These are phyloP conservation scores for Penicillium corylophilum DNA, from an alignment of 2,329 filamentous ascomycete species.

Conservation along the genomic window DNA sequence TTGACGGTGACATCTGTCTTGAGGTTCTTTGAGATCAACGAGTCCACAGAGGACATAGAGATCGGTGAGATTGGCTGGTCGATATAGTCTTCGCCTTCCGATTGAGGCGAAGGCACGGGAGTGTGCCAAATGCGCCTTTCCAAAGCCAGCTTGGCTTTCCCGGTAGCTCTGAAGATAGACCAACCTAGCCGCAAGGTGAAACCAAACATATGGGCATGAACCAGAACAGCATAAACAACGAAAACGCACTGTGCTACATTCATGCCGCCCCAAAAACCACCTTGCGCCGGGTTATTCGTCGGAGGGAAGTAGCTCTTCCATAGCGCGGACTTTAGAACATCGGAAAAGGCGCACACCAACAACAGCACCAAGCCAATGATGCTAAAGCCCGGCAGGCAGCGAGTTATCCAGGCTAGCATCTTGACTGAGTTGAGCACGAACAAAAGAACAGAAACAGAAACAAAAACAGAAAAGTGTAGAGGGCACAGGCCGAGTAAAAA, in stretches of 20 bases:
- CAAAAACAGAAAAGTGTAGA: background rate
- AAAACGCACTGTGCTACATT: constrained; percentile 45
- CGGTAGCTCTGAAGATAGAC: constrained; percentile 47
- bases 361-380: constrained; percentile 24
- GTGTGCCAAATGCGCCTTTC: constrained; percentile 13
- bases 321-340: constrained; percentile 12
- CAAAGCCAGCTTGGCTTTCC: constrained; percentile 20
- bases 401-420: constrained; percentile 30
- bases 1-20: constrained; percentile 49
- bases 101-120: background rate
- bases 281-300: constrained; percentile 1
- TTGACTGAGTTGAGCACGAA: constrained; percentile 1
- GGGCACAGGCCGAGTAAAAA: background rate
- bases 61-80: constrained; percentile 13
- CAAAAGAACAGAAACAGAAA: no score
- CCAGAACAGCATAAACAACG: constrained; percentile 63
- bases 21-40: constrained; percentile 11
- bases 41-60: constrained; percentile 2
- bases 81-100: constrained; percentile 1
- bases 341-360: constrained; percentile 23
- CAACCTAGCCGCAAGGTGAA: constrained; percentile 54
- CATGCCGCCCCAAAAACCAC: constrained; percentile 16
- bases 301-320: constrained; percentile 18
- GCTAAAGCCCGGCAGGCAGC: constrained; percentile 33
- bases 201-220: constrained; percentile 63